Evolutionary conservation across 2,329 filamentous ascomycete genomes (phyloP).

Genomic region (Lojkania enalia): DNA sequence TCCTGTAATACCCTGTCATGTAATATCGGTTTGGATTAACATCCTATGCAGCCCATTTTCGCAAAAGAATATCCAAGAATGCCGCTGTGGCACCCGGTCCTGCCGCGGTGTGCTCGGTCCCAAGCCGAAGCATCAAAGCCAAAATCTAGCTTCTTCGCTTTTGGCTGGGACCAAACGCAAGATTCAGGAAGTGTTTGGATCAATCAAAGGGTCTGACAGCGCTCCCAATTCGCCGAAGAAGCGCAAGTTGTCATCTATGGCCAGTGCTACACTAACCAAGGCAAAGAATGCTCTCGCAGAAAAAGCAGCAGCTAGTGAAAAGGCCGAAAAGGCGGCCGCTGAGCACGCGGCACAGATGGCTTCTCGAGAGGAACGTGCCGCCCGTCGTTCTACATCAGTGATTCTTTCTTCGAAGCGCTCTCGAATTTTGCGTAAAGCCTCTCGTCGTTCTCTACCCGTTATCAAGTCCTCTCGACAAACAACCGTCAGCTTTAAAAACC

Average conservation of each 20-base stretch:
- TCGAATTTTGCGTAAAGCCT: conserved; percentile 7
- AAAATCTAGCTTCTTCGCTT: conserved; percentile 33
- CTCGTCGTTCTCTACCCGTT: conserved; percentile 9
- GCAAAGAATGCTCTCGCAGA: conserved; percentile 27
- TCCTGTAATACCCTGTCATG: background rate
- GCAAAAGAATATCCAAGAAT: conserved; percentile 65
- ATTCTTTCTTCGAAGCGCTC: conserved; percentile 17
- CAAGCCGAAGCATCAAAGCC: conserved; percentile 53
- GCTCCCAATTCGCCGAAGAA: conserved; percentile 36
- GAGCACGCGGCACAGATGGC: conserved; percentile 34
- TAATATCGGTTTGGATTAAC: conserved; percentile 15
- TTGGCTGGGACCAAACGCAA: conserved; percentile 42
- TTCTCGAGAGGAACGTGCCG: conserved; percentile 38
- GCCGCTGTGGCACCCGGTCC: conserved; percentile 62
- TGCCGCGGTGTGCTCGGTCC: conserved; percentile 66
- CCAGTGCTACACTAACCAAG: conserved; percentile 25
- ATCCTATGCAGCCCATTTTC: conserved; percentile 45
- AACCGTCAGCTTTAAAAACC: conserved; percentile 19
- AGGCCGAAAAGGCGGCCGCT: conserved; percentile 30
- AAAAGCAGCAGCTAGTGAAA: conserved; percentile 25
- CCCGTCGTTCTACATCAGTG: conserved; percentile 27
- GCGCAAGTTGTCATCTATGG: conserved; percentile 25
- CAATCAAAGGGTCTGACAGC: conserved; percentile 27
- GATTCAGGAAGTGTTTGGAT: conserved; percentile 32
- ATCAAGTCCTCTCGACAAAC: conserved; percentile 15